Evolutionary conservation across 2,329 filamentous ascomycete species (phyloP), one percentile per base, ranked within the genome.

Genomic region (Fusarium chuoi): DNA sequence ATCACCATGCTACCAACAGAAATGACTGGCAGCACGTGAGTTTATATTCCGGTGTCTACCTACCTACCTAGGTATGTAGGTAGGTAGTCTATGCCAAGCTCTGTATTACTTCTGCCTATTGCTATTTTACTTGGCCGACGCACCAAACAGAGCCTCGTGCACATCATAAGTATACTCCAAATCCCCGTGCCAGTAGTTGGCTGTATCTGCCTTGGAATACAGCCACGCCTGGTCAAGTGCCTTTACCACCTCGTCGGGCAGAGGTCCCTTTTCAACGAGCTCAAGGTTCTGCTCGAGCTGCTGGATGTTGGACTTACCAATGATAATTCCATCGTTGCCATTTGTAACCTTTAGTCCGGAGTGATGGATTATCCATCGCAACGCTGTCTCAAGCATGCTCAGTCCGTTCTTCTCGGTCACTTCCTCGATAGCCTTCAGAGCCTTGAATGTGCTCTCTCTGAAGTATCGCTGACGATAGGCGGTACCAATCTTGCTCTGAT

Each of bases 201-300:
- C 71, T 15, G 85, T 84, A 39, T 89, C 87, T 5, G 82, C 79
- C 84, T 94, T 95, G 18, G 88, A 85, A n/a, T 92, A 84, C 76
- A 86, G 73, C 94, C 95, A 97, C 7, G 93, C 94, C 81, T 93
- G 85, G 75, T 97, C 94, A 65, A 97, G 84, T 18, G 89, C 91
- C 79, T 91, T 83, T 15, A 97, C 87, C 22, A 97, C 91, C 33
- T 94, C 93, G 18, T 93, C 89, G 0, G 94, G 94, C 71, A 97
- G 83, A 3, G 93, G 93, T 0, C 93, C 92, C 88, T 90, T 90
- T 79, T 91, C 89, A 36, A 92, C 79, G 70, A 87, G 83, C 64
- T 86, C 82, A 60, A 92, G 82, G 79, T 91, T 91, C 72, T 85
- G 83, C 76, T 87, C 85, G 39, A 92, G 83, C 81, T 92, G 89